phyloP scores from a whole-genome alignment of 192 early-diverging fungal species.

The Backusella parvicylindrica region DNA sequence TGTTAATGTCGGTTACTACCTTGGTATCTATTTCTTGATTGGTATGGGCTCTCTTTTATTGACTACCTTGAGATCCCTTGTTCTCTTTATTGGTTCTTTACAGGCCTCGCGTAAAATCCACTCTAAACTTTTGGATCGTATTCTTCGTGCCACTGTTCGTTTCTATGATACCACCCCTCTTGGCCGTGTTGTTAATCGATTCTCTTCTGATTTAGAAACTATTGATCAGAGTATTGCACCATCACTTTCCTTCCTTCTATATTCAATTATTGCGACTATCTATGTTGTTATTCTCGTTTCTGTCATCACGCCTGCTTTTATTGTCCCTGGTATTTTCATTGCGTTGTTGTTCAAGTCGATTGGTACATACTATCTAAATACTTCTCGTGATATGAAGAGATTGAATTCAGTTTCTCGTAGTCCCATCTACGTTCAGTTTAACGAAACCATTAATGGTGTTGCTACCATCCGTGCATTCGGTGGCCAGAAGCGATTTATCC shows the following conservation, averaged over 20 bases:
- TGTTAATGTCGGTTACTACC: constrained; percentile 57
- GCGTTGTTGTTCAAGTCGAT: constrained; percentile 56
- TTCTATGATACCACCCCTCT: constrained; percentile 92
- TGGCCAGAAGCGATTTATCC: constrained; percentile 59
- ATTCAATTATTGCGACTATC: constrained; percentile 45
- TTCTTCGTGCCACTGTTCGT: constrained; percentile 67
- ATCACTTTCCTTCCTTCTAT: constrained; percentile 44
- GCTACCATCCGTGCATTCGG: constrained; percentile 85
- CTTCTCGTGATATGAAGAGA: constrained; percentile 87
- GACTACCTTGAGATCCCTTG: constrained; percentile 35
- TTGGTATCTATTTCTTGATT: constrained; percentile 56
- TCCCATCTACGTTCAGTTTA: constrained; percentile 78
- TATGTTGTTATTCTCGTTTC: constrained; percentile 62
- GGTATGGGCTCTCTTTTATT: constrained; percentile 43
- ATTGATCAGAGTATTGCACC: constrained; percentile 65
- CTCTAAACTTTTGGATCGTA: constrained; percentile 45
- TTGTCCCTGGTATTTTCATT: constrained; percentile 61
- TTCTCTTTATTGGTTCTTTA: constrained; percentile 48
- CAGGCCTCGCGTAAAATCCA: constrained; percentile 58
- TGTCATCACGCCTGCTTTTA: constrained; percentile 67
- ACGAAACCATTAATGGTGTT: constrained; percentile 73
- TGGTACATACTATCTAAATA: constrained; percentile 65
- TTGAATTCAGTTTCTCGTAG: constrained; percentile 71
- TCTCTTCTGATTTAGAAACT: constrained; percentile 81
- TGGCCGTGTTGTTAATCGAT: constrained; percentile 79